These are phyloP conservation scores for Trichomonas vaginalis DNA, from an alignment of 208 protist genomes.

Conservation along the genomic window DNA sequence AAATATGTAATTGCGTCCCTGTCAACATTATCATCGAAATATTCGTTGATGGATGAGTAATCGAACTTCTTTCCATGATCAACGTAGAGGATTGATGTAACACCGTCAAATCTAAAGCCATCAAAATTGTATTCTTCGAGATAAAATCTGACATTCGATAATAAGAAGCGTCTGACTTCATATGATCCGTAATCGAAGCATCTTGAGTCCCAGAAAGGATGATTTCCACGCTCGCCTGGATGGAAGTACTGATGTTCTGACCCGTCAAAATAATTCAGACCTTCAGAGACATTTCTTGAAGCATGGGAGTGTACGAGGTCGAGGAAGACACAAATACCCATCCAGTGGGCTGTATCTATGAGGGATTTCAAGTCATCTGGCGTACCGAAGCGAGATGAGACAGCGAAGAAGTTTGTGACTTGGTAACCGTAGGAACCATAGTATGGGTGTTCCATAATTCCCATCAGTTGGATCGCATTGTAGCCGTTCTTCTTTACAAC, in stretches of 20 bases:
- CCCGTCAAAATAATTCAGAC: constrained; percentile 60
- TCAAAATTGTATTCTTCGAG: constrained; percentile 58
- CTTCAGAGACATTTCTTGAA: constrained; percentile 39
- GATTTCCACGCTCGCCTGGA: constrained; percentile 31
- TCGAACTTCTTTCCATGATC: constrained; percentile 46
- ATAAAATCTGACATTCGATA: constrained; percentile 5
- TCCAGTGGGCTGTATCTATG: constrained; percentile 51
- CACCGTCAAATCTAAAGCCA: constrained; percentile 73
- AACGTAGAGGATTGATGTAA: constrained; percentile 64
- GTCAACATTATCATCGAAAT: constrained; percentile 54
- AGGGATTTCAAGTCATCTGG: constrained; percentile 58
- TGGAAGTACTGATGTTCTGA: constrained; percentile 51
- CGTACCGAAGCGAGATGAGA: constrained; percentile 42
- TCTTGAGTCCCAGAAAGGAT: constrained; percentile 44
- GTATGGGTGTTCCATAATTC: constrained; percentile 61
- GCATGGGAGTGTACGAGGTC: constrained; percentile 59
- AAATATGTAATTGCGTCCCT: constrained; percentile 57
- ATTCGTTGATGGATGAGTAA: constrained; percentile 39
- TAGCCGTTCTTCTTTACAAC: constrained; percentile 54
- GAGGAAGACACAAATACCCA: constrained; percentile 55
- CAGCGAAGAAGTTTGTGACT: constrained; percentile 67
- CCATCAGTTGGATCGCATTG: constrained; percentile 66
- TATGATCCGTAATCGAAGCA: constrained; percentile 61
- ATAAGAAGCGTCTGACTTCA: constrained; percentile 53
- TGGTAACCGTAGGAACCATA: constrained; percentile 70